phyloP scores from a whole-genome alignment of 2,329 filamentous ascomycete genomes.

The Westerdykella ornata region DNA sequence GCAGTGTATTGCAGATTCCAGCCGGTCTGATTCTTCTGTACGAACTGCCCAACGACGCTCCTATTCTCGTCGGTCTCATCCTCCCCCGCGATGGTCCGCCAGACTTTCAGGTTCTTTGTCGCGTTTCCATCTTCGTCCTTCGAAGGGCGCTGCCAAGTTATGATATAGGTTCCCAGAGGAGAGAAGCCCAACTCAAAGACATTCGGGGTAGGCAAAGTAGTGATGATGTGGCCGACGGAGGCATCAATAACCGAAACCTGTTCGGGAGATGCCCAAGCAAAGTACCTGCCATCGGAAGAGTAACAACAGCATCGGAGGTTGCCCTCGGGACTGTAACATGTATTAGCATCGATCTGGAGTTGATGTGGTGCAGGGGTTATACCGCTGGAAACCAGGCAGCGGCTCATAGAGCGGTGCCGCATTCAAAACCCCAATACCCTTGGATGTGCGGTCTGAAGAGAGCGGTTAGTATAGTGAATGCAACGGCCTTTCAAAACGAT shows the following conservation, averaged over 20 bases:
- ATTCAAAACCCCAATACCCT: slow-evolving; percentile 90
- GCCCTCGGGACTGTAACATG: slow-evolving; percentile 65
- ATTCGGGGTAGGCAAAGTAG: slow-evolving; percentile 69
- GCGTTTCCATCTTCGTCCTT: slow-evolving; percentile 94
- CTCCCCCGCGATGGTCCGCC: slow-evolving; percentile 70
- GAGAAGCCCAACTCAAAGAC: slow-evolving; percentile 96
- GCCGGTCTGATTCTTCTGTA: slow-evolving; percentile 90
- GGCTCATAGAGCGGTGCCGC: slow-evolving; percentile 81
- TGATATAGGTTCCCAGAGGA: slow-evolving; percentile 82
- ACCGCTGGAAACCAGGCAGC: slow-evolving; percentile 69
- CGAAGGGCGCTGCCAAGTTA: slow-evolving; percentile 88
- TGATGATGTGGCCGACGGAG: slow-evolving; percentile 64
- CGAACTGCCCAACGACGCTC: slow-evolving; percentile 73
- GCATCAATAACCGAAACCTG: slow-evolving; percentile 78
- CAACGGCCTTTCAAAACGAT: slow-evolving; percentile 1
- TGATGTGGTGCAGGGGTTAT: slow-evolving; percentile 11
- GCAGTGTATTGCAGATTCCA: slow-evolving; percentile 97
- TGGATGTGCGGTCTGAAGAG: slow-evolving; percentile 73
- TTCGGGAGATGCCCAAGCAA: slow-evolving; percentile 87
- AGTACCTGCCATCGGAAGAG: slow-evolving; percentile 91
- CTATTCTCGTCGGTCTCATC: slow-evolving; percentile 58
- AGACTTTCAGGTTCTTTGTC: slow-evolving; percentile 94
- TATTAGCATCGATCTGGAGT: slow-evolving; percentile 8
- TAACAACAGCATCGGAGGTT: slow-evolving; percentile 93
- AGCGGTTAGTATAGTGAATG: slow-evolving; percentile 4